Conservation (phyloP, 2,329 filamentous ascomycete species). For the Exophiala sideris region DNA sequence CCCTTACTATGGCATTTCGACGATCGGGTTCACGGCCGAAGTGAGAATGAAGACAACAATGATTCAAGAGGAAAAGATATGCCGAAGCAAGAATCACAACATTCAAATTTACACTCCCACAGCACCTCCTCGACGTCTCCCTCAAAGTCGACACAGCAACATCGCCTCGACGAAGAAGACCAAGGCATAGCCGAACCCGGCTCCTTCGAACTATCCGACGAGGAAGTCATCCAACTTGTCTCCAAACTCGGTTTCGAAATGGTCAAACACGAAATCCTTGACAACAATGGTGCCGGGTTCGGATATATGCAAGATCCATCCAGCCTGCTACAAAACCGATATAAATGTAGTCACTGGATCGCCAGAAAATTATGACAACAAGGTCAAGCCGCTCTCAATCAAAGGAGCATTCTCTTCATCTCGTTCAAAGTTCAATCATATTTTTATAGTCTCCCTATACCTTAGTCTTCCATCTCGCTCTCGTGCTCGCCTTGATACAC, state of each 20-base stretch:
- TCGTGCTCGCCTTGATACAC: too few species aligned
- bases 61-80: conserved; percentile 12
- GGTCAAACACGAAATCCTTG: conserved; percentile 52
- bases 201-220: conserved; percentile 82
- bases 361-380: conserved; percentile 68
- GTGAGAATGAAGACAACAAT: conserved; percentile 31
- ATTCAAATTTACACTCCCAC: background rate
- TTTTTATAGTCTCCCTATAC: too few species aligned
- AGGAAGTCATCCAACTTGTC: conserved; percentile 78
- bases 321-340: conserved; percentile 83
- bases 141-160: background rate
- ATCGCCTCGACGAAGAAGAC: conserved; percentile 37
- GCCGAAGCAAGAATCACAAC: conserved; percentile 32
- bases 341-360: conserved; percentile 79
- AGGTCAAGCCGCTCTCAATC: background rate
- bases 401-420: background rate
- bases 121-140: background rate
- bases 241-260: conserved; percentile 73
- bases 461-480: too few species aligned
- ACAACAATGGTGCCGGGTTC: conserved; percentile 41
- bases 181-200: conserved; percentile 81
- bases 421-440: too few species aligned
- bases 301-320: conserved; percentile 83
- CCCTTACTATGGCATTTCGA: conserved; percentile 96
- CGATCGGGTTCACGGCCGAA: conserved; percentile 61